These are phyloP conservation scores for Picea abies DNA, from an alignment of 83 land plant species.

Conservation along the genomic window DNA sequence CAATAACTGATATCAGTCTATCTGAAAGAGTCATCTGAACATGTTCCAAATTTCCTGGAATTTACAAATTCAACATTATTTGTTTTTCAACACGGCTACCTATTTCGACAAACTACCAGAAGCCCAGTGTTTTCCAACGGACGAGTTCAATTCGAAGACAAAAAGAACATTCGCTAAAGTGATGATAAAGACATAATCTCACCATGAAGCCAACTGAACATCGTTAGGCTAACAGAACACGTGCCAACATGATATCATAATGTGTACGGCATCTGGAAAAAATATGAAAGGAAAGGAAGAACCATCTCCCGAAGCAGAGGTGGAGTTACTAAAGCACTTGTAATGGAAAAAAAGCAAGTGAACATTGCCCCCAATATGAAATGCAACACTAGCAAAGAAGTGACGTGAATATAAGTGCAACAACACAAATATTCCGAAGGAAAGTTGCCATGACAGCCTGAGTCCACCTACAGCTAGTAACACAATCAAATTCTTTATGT, in stretches of 20 bases:
- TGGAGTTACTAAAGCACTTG: constrained; percentile 91
- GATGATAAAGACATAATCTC: constrained; percentile 90
- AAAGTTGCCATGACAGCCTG: constrained; percentile 86
- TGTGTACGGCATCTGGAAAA: constrained; percentile 94
- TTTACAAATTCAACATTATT: too few relatives aligned
- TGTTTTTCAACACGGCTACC: too few relatives aligned
- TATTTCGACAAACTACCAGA: constrained; percentile 53
- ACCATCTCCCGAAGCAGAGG: constrained; percentile 84
- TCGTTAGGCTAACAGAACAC: constrained; percentile 90
- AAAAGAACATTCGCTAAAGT: constrained; percentile 77
- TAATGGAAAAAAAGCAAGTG: constrained; percentile 88
- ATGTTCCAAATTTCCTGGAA: too few relatives aligned
- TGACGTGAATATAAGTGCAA: constrained; percentile 93
- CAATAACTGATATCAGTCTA: too few relatives aligned
- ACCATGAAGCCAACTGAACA: constrained; percentile 83
- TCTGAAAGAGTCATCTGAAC: too few relatives aligned
- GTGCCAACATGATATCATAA: constrained; percentile 91
- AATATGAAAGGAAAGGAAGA: constrained; percentile 84
- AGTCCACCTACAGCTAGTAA: too few relatives aligned
- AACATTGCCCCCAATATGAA: constrained; percentile 95
- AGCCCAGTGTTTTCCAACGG: constrained; percentile 93
- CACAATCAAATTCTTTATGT: too few relatives aligned
- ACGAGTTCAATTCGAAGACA: constrained; percentile 88
- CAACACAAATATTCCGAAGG: constrained; percentile 88
- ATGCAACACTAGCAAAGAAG: constrained; percentile 96